Evolutionary conservation across 495 filamentous ascomycete genomes (phyloP), one percentile per base, ranked within the genome.

Genomic region (Talaromyces trachyspermus): DNA sequence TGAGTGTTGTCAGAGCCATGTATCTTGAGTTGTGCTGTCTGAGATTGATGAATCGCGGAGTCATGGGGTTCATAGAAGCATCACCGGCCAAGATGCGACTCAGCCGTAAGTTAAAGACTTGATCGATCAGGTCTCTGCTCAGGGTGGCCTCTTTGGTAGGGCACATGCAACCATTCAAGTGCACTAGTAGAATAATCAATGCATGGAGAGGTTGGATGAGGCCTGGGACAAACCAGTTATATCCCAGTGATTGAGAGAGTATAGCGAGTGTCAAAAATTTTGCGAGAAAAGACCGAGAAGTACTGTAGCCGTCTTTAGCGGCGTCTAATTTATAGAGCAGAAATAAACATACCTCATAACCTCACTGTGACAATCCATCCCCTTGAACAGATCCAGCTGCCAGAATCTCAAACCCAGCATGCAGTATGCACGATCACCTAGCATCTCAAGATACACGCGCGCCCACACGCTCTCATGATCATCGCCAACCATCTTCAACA

Each of bases 1-100:
- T 41, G 15, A 41, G 19, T 19, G 38, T 41, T 41, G 12, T 41
- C 38, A 41, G 19, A 23, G 38, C 38, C 15, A 41, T 11, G 19
- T 41, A 41, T 41, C 38, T 41, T 20, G 38, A 41, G 38, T 41
- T 41, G 19, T 41, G 38, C 38, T 41, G 38, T 23, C 38, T 41
- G 38, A 41, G 9, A 11, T 41, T 20, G 38, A 20, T 41, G 19
- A 41, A 41, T 23, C 19, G 38, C 19, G 19, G 17, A 2, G 38
- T 41, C 38, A 11, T 11, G 38, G 19, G 19, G n/a, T 23, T 41
- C 2, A 23, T 41, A 41, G 38, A 41, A 41, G 8, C 20, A 41
- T 23, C 38, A 19, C 38, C 38, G 17, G 15, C 9, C 17, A 23
- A 41, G 38, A 41, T 41, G 38, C 38, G 38, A 23, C 38, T 20